Evolutionary conservation across 2,329 filamentous ascomycete genomes (phyloP), one percentile per base, ranked within the genome.

Genomic region (Chaetomiaceae sp.): DNA sequence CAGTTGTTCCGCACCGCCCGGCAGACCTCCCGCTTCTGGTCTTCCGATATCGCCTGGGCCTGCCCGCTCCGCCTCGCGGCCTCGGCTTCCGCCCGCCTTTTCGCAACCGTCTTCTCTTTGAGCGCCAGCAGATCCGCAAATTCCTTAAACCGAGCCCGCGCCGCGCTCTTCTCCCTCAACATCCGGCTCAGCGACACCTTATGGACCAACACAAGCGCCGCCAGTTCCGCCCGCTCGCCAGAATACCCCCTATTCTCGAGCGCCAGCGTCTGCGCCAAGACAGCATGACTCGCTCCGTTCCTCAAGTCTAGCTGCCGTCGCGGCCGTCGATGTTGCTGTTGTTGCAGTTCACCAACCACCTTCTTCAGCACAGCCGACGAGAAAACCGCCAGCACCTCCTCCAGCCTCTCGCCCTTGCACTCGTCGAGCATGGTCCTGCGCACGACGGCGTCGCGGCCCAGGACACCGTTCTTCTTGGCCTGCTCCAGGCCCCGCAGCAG

Each of bases 401-500:
- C 90, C 48, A 97, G 81, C 56, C 89, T 85, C 48, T 96, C 90
- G 5, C 92, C 92, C 58, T 87, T 91, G 70, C 93, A 99, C 61
- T 99, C 92, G 65, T 99, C 93, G 45, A 99, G 74, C 88, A 96
- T 96, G 0, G 89, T 95, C 72, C 96, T 96, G 45, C 93, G 82
- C 27, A 97, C 71, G 1, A 95, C 79, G 0, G 81, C 79, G 63
- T 96, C 90, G 44, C 88, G 78, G 3, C 89, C 88, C 8, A 97
- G 74, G 0, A 85, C 74, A 25, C 90, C 91, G 70, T 82, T 88
- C 72, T 95, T 95, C 73, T 97, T 97, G 53, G 89, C 75, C 45
- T 89, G 85, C 56, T 92, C 87, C 48, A 99, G 80, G 58, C 79
- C 83, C 67, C 89, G 82, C 61, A 91, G 86, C 8, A 96, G 76